A percentile compares a stretch with the other conserved stretches of the same genome.
Conservation (phyloP, 192 early-diverging fungal genomes). For the Umbelopsis vinacea region DNA sequence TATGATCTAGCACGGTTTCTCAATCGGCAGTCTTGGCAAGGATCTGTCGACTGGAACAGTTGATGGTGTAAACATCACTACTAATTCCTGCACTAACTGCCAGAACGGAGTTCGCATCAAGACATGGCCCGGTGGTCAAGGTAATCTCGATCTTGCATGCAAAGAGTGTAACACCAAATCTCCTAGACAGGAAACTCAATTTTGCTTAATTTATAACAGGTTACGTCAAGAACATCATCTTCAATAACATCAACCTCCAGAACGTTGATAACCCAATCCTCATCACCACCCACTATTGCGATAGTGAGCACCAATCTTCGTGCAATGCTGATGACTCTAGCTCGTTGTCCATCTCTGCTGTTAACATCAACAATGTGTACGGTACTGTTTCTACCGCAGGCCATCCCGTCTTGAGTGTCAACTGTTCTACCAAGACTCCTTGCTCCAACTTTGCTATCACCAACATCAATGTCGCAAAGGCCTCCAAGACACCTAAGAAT, state of each 20-base stretch:
- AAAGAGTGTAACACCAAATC: background rate
- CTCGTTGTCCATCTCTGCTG: constrained; percentile 42
- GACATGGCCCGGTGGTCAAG: constrained; percentile 46
- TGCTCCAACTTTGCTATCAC: constrained; percentile 17
- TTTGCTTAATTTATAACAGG: background rate
- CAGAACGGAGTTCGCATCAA: constrained; percentile 57
- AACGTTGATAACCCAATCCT: constrained; percentile 43
- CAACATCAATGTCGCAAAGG: constrained; percentile 24
- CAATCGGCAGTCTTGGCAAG: constrained; percentile 26
- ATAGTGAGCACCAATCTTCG: constrained; percentile 42
- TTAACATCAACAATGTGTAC: constrained; percentile 45
- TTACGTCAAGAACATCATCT: constrained; percentile 51
- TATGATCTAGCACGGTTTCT: constrained; percentile 19
- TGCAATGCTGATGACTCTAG: constrained; percentile 36
- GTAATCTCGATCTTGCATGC: constrained; percentile 26
- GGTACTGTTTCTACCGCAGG: constrained; percentile 33
- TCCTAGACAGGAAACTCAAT: background rate
- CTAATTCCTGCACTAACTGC: constrained; percentile 37
- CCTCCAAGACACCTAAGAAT: constrained; percentile 26
- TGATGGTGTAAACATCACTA: constrained; percentile 39
- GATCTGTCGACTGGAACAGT: constrained; percentile 34
- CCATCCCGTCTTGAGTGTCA: constrained; percentile 17
- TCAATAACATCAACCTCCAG: constrained; percentile 43
- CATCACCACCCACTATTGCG: constrained; percentile 53
- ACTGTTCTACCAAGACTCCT: constrained; percentile 25